Percentiles rank a stretch among this genome's conserved stretches.
Conservation (phyloP, 192 early-diverging fungal genomes). For the Paraglomus occultum region DNA sequence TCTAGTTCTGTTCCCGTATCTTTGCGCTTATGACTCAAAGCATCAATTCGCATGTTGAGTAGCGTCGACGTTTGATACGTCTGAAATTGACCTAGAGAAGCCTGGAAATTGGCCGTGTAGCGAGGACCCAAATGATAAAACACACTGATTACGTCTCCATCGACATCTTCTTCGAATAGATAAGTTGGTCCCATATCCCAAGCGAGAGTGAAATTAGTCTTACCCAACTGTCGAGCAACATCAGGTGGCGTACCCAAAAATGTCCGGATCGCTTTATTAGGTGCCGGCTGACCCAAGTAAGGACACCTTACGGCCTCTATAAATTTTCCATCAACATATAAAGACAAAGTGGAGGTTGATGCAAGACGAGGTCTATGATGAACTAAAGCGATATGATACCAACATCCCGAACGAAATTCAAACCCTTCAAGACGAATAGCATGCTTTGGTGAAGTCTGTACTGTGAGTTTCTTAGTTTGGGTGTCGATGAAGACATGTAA, state of each 20-base stretch:
- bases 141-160: slow-evolving; percentile 56
- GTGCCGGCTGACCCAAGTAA: slow-evolving; percentile 48
- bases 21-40: slow-evolving; percentile 38
- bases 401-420: slow-evolving; percentile 54
- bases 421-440: slow-evolving; percentile 46
- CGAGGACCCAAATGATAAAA: slow-evolving; percentile 64
- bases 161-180: slow-evolving; percentile 58
- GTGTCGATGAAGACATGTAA: slow-evolving; percentile 48
- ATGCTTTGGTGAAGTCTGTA: slow-evolving; percentile 46
- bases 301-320: slow-evolving; percentile 53
- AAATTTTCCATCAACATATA: slow-evolving; percentile 64
- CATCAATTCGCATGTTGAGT: slow-evolving; percentile 48
- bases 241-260: slow-evolving; percentile 16
- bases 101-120: slow-evolving; percentile 64
- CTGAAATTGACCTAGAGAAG: slow-evolving; percentile 60
- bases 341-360: slow-evolving; percentile 44
- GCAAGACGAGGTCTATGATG: slow-evolving; percentile 56
- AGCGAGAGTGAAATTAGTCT: slow-evolving; percentile 36
- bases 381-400: slow-evolving; percentile 69
- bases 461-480: slow-evolving; percentile 44
- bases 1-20: slow-evolving; percentile 33
- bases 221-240: slow-evolving; percentile 15
- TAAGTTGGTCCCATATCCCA: slow-evolving; percentile 70
- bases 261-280: slow-evolving; percentile 24
- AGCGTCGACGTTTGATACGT: slow-evolving; percentile 64